Percentiles rank a stretch among this genome's conserved stretches.
Evolutionary conservation across 441 rosid genomes (phyloP).

Genomic region (Capsella rubella): DNA sequence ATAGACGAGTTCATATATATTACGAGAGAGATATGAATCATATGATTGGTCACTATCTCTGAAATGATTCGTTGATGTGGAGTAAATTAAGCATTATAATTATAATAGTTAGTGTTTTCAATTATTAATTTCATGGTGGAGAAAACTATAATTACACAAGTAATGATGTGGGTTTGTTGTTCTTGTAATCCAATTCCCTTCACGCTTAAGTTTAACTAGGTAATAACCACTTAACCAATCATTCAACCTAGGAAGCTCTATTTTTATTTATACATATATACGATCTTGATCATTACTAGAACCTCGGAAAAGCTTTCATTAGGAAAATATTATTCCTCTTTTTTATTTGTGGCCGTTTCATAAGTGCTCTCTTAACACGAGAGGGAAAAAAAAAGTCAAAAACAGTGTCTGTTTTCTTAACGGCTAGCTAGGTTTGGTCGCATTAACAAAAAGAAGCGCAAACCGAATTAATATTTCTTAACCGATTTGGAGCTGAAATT

Average conservation of each 20-base stretch:
- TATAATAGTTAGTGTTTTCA: conserved; percentile 13
- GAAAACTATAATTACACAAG: conserved; percentile 43
- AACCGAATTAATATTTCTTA: background rate
- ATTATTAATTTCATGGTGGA: conserved; percentile 20
- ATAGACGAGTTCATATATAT: conserved; percentile 35
- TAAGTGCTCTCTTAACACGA: background rate
- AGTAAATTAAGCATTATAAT: conserved; percentile 29
- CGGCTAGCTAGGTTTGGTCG: conserved; percentile 12
- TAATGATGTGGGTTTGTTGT: conserved; percentile 44
- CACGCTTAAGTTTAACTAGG: conserved; percentile 35
- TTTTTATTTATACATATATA: background rate
- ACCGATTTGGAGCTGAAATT: background rate
- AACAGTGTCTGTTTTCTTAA: background rate
- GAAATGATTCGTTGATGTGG: conserved; percentile 15
- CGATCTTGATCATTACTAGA: background rate
- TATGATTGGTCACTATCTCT: conserved; percentile 28
- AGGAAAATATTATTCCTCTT: conserved; percentile 6
- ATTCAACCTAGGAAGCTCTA: conserved; percentile 27
- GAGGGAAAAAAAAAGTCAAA: background rate
- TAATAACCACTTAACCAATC: conserved; percentile 30
- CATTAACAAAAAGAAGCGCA: background rate
- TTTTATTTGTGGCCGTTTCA: background rate
- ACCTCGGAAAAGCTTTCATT: background rate
- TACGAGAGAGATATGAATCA: conserved; percentile 9
- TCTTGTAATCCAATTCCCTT: conserved; percentile 37